A percentile compares a stretch with the other conserved stretches of the same genome.
Conservation (phyloP, 169 alveolate genomes). For the Neospora caninum region DNA sequence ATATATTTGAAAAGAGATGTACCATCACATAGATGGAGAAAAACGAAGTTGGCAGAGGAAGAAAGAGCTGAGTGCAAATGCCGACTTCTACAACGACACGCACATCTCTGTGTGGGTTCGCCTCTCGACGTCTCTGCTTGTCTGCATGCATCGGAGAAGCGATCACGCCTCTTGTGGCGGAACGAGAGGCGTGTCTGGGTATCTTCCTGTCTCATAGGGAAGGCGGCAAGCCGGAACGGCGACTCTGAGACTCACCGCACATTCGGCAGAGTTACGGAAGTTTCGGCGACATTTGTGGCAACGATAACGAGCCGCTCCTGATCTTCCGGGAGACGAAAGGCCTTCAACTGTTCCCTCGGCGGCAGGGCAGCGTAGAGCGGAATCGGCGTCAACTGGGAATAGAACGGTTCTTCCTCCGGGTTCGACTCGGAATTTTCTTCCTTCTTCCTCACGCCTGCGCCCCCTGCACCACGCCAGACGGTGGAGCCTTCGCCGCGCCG, state of each 20-base stretch:
- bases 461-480: constrained; percentile 17
- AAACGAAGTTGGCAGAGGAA: too few relatives aligned
- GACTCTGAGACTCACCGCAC: constrained; percentile 75
- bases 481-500: not conserved
- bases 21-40: too few relatives aligned
- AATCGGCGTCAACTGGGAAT: constrained; percentile 52
- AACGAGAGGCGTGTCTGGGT: too few relatives aligned
- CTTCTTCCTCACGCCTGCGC: not conserved
- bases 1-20: not conserved
- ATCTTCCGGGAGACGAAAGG: constrained; percentile 86
- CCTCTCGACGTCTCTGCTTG: too few relatives aligned
- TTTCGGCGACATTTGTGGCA: constrained; percentile 99
- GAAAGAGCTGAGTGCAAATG: too few relatives aligned
- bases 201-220: too few relatives aligned
- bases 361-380: constrained; percentile 74
- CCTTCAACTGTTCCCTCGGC: constrained; percentile 63
- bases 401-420: not conserved
- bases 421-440: not conserved
- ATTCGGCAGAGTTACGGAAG: constrained; percentile 98
- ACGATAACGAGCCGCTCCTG: constrained; percentile 94
- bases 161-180: too few relatives aligned
- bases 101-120: too few relatives aligned
- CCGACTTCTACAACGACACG: too few relatives aligned
- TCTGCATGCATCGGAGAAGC: too few relatives aligned
- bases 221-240: too few relatives aligned